These are phyloP conservation scores for Emericellopsis cladophorae DNA, from an alignment of 2,329 filamentous ascomycete genomes.

Conservation along the genomic window DNA sequence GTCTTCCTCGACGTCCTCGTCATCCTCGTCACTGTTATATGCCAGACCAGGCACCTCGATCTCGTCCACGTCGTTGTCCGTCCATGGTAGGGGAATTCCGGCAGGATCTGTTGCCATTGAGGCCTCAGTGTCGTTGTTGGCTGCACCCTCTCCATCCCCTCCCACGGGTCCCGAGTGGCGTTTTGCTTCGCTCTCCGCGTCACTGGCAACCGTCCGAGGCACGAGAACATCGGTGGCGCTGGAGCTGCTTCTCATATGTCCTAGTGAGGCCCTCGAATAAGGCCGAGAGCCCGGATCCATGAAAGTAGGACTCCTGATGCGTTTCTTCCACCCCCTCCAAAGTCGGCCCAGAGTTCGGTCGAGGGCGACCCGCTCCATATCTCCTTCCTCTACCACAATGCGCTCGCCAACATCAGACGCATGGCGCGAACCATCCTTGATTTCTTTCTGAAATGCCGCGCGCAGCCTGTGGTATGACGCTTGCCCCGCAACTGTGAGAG, in stretches of 20 bases:
- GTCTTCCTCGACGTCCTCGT: conserved; percentile 19
- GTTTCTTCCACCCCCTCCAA: conserved; percentile 94
- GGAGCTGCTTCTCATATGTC: conserved; percentile 18
- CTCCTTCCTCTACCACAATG: conserved; percentile 75
- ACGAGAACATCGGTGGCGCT: conserved; percentile 22
- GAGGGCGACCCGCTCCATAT: conserved; percentile 86
- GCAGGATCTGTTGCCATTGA: conserved; percentile 11
- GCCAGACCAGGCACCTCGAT: conserved; percentile 67
- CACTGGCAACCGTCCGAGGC: conserved; percentile 5
- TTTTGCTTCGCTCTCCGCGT: conserved; percentile 2
- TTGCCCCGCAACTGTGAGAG: conserved; percentile 75
- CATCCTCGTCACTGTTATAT: conserved; percentile 48
- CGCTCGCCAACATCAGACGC: conserved; percentile 44
- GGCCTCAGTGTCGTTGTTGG: not conserved
- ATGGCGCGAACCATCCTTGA: conserved; percentile 35
- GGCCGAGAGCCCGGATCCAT: conserved; percentile 17
- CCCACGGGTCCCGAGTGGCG: too few species aligned
- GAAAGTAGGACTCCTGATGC: conserved; percentile 46
- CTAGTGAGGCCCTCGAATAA: conserved; percentile 32
- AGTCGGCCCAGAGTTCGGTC: conserved; percentile 79
- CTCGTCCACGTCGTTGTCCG: conserved; percentile 58
- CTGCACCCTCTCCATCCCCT: not conserved
- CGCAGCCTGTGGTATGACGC: conserved; percentile 62
- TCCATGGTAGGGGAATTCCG: conserved; percentile 54
- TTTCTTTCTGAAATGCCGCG: conserved; percentile 43